A percentile compares a stretch with the other conserved stretches of the same genome.
These are phyloP conservation scores for Venturia carpophila DNA, from an alignment of 2,329 filamentous ascomycete genomes.

Conservation along the genomic window DNA sequence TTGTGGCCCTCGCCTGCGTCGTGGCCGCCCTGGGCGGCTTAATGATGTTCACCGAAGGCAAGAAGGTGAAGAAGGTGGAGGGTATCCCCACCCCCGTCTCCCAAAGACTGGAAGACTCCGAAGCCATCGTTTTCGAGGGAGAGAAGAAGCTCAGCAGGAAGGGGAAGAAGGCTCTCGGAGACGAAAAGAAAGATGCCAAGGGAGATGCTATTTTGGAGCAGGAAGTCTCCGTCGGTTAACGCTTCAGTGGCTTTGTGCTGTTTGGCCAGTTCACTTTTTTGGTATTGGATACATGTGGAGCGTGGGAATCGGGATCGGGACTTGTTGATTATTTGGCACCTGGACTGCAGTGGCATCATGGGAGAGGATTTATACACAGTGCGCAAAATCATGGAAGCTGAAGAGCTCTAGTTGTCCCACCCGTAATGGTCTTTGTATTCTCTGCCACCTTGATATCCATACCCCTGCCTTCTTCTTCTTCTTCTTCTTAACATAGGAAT, in stretches of 20 bases:
- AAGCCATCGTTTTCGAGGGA: neutral
- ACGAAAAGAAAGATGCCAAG: neutral
- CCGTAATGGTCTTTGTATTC: no score
- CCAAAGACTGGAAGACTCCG: neutral
- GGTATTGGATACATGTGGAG: neutral
- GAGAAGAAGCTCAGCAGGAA: neutral
- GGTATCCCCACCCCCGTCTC: slow-evolving; percentile 41
- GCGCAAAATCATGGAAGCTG: no score
- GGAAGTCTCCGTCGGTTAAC: neutral
- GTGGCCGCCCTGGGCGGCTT: slow-evolving; percentile 61
- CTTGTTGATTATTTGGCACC: no score
- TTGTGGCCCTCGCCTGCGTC: slow-evolving; percentile 66
- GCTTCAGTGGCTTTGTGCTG: neutral
- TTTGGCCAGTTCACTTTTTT: neutral
- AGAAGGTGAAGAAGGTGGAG: slow-evolving; percentile 62
- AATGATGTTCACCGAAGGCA: slow-evolving; percentile 59
- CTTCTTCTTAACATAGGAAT: no score
- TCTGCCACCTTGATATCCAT: no score
- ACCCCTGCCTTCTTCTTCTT: no score
- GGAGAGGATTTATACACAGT: no score
- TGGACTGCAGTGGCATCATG: no score
- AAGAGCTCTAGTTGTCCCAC: no score
- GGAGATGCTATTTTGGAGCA: neutral
- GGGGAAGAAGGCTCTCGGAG: neutral
- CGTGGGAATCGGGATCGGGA: neutral